Evolutionary conservation across 2,329 filamentous ascomycete genomes (phyloP).

Genomic region (Rasamsonia emersonii): DNA sequence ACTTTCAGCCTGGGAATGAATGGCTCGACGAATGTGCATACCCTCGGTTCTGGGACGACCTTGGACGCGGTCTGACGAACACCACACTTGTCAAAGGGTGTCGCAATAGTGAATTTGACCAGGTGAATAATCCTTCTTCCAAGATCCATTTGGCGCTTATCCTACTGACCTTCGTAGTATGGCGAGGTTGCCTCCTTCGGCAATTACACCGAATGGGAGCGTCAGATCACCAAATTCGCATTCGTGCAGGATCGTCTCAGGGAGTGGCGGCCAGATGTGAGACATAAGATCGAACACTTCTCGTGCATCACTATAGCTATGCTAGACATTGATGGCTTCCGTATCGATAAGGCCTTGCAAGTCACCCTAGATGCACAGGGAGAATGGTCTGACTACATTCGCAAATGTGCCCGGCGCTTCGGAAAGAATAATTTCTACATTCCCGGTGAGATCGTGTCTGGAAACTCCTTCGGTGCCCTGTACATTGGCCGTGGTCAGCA

Average conservation of each 20-base stretch:
- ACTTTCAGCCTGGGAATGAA: constrained; percentile 44
- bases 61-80: constrained; percentile 37
- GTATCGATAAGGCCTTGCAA: constrained; percentile 54
- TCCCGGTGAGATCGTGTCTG: constrained; percentile 51
- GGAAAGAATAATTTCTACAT: constrained; percentile 54
- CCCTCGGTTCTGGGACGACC: constrained; percentile 49
- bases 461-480: constrained; percentile 47
- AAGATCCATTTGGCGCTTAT: neutral
- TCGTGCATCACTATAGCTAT: constrained; percentile 50
- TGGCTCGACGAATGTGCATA: constrained; percentile 44
- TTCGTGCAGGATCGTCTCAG: constrained; percentile 54
- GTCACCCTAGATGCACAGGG: constrained; percentile 49
- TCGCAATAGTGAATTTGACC: constrained; percentile 51
- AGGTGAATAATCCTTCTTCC: constrained; percentile 3
- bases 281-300: constrained; percentile 47
- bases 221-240: constrained; percentile 53
- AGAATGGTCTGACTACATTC: constrained; percentile 44
- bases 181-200: constrained; percentile 52
- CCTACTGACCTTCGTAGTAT: constrained; percentile 28
- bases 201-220: constrained; percentile 49
- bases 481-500: constrained; percentile 51
- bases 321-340: constrained; percentile 53
- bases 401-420: constrained; percentile 43
- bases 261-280: constrained; percentile 49
- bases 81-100: constrained; percentile 41